Evolutionary conservation across 352 stramenopile species (phyloP), one percentile per base, ranked within the genome.

Genomic region (Phytophthora cryptogea): DNA sequence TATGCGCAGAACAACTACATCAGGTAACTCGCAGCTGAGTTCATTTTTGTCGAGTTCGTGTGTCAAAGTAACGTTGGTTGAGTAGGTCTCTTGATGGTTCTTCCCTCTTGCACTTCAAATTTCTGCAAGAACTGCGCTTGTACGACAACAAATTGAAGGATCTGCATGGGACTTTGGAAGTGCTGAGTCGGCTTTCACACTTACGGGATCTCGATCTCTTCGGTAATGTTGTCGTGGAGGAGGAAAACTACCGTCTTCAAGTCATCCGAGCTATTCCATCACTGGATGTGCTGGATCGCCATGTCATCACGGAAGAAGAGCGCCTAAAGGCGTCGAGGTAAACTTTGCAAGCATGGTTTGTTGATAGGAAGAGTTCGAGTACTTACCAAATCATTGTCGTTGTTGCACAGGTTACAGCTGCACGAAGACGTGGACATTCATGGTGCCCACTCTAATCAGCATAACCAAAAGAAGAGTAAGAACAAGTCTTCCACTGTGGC

Each of bases 1-100:
- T 97, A 95, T 54, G 78, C 69, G 8, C 89, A 97, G 36, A 87
- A 93, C 70, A 98, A 98, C 53, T 76, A 54, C 49, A 92, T 92
- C 32, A 70, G 73, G 56, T 80, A 70, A 36, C 32, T 3, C 20
- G 39, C 4, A 11, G 14, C 9, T 16, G 14, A 9, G 28, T 44
- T 1, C 9, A 30, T 32, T 20, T 31, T 16, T 26, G 11, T 11
- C 43, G 20, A 4, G 6, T 10, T 39, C 33, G 33, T 39, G n/a
- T n/a, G 9, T 37, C 11, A 6, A 42, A 42, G 8, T 10, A 14
- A 8, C 8, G n/a, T 36, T 46, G 7, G 2, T 13, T 16, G 5
- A 42, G n/a, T 36, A 88, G 77, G 9, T 73, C 82, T 14, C 63
- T 89, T 3, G 49, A 74, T 11, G 68, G 63, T 1, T 86, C 67